A percentile compares a stretch with the other conserved stretches of the same genome.
phyloP scores from a whole-genome alignment of 1,284 basidiomycete genomes.

The Exobasidium cylindrosporum region DNA sequence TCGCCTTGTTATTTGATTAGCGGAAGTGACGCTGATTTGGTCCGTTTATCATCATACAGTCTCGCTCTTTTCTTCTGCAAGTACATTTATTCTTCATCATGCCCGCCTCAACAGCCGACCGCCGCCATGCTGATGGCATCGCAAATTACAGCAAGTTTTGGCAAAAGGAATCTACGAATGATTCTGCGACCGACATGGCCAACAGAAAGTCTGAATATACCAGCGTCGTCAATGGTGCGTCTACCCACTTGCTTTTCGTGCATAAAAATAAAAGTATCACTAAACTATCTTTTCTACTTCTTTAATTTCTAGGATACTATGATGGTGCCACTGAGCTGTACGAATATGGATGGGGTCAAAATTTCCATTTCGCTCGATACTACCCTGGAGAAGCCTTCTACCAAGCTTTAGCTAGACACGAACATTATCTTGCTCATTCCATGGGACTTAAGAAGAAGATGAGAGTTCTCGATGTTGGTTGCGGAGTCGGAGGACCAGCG shows the following conservation, averaged over 20 bases:
- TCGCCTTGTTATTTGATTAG: no score
- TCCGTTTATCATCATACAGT: no score
- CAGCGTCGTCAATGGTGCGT: constrained; percentile 85
- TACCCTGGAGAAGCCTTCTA: constrained; percentile 89
- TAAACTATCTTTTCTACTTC: neutral
- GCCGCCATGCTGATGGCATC: constrained; percentile 77
- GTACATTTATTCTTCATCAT: neutral
- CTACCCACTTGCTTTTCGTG: neutral
- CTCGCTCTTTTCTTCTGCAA: no score
- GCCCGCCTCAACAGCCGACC: constrained; percentile 60
- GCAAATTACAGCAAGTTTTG: constrained; percentile 91
- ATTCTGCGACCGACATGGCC: constrained; percentile 68
- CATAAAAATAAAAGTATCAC: neutral
- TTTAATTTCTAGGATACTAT: constrained; percentile 71
- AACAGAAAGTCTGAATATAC: constrained; percentile 81
- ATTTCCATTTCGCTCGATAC: constrained; percentile 98
- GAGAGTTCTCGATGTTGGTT: constrained; percentile 96
- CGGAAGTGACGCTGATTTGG: no score
- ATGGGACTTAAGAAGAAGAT: constrained; percentile 69
- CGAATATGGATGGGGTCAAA: constrained; percentile 90
- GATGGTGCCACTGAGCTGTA: constrained; percentile 95
- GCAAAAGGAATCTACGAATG: constrained; percentile 78
- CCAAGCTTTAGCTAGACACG: constrained; percentile 82
- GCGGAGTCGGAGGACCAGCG: constrained; percentile 95
- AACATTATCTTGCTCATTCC: constrained; percentile 85